phyloP scores from a whole-genome alignment of 371 early-diverging fungal genomes.

The Syncephalastrum monosporum region DNA sequence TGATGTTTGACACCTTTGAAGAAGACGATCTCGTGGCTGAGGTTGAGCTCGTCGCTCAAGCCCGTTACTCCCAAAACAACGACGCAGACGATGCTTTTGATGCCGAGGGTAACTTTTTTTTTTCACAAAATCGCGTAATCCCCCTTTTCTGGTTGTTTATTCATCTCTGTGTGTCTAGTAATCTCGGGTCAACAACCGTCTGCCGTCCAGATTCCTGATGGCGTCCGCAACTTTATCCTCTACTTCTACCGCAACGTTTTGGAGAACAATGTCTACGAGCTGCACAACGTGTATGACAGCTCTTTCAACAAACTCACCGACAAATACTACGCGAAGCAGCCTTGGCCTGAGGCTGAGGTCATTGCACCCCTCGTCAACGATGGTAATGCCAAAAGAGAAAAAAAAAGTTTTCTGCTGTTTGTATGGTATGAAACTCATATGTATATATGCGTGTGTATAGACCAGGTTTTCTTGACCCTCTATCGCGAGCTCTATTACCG shows the following conservation, averaged over 20 bases:
- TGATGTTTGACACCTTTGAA: conserved; percentile 53
- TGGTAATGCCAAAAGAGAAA: conserved; percentile 50
- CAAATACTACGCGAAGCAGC: conserved; percentile 82
- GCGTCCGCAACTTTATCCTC: conserved; percentile 81
- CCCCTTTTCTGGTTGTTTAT: no score
- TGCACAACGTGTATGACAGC: conserved; percentile 86
- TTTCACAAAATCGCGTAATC: conserved; percentile 1
- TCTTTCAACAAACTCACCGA: conserved; percentile 92
- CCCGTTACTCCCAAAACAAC: conserved; percentile 44
- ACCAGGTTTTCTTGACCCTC: conserved; percentile 87
- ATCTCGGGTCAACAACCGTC: conserved; percentile 40
- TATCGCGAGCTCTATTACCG: conserved; percentile 96
- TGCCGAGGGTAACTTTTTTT: conserved; percentile 33
- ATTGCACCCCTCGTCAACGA: conserved; percentile 84
- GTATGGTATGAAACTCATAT: not conserved
- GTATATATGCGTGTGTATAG: conserved; percentile 32
- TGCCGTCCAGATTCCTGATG: conserved; percentile 73
- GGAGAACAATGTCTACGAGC: conserved; percentile 81
- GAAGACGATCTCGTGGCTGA: conserved; percentile 83
- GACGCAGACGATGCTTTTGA: conserved; percentile 56
- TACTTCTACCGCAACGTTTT: conserved; percentile 79
- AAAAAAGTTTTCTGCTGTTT: not conserved
- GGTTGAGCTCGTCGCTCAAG: conserved; percentile 76
- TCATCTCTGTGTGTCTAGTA: conserved; percentile 1
- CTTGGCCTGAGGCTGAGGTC: conserved; percentile 91